A percentile compares a stretch with the other conserved stretches of the same genome.
Evolutionary conservation across 2,329 filamentous ascomycete species (phyloP).

Genomic region (Myriosclerotinia curreyana): DNA sequence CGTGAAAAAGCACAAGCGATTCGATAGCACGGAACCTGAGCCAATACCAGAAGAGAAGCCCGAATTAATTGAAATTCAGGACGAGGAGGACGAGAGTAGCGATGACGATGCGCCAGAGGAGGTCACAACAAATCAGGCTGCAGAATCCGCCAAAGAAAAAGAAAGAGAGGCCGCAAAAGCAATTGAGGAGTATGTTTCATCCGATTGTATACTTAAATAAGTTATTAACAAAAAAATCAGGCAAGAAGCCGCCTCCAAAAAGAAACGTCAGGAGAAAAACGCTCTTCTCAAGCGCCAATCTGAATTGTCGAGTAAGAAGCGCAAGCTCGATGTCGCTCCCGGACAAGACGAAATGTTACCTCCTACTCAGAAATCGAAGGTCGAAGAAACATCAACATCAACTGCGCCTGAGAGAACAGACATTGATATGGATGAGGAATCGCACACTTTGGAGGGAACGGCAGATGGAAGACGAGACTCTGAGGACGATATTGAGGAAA

Average conservation of each 20-base stretch:
- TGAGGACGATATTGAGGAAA: slow-evolving; percentile 16
- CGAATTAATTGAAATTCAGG: slow-evolving; percentile 1
- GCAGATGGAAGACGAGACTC: slow-evolving; percentile 18
- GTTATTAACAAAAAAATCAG: slow-evolving; percentile 26
- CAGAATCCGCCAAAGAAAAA: slow-evolving; percentile 27
- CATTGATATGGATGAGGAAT: slow-evolving; percentile 17
- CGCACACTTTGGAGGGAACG: slow-evolving; percentile 17
- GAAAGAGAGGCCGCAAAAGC: slow-evolving; percentile 34
- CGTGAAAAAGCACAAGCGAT: slow-evolving; percentile 30
- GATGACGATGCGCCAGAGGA: slow-evolving; percentile 39
- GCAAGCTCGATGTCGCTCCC: slow-evolving; percentile 25
- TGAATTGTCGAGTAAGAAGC: slow-evolving; percentile 31
- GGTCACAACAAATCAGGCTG: slow-evolving; percentile 33
- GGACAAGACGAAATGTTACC: slow-evolving; percentile 16
- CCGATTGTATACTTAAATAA: not conserved
- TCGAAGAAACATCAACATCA: not conserved
- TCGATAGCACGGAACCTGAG: slow-evolving; percentile 31
- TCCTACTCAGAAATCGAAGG: slow-evolving; percentile 17
- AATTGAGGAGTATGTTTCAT: slow-evolving; percentile 32
- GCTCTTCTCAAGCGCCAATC: slow-evolving; percentile 34
- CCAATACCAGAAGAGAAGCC: slow-evolving; percentile 15
- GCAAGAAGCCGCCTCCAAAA: slow-evolving; percentile 31
- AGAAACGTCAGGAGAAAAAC: slow-evolving; percentile 37
- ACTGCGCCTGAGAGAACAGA: not conserved
- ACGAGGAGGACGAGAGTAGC: slow-evolving; percentile 28